Base-by-base conservation (phyloP, 129 eudicot genomes). In the Pseudognaphalium luteoalbum region DNA sequence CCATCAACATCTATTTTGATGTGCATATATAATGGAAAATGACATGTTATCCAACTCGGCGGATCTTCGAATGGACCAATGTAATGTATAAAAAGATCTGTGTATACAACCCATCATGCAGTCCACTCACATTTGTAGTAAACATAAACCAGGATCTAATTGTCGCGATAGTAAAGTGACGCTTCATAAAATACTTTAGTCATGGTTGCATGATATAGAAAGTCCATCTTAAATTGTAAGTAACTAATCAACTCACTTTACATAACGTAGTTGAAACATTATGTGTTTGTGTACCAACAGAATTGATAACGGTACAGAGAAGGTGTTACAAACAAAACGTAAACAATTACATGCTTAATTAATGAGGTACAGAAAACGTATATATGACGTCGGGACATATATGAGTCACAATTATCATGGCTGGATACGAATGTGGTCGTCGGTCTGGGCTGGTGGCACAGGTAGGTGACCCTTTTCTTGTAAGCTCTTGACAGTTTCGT, bases 381-480 rank as follows among this genome's bases (percentile, higher is more conserved):
- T 3, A 54, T 29, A 72, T 37, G 16, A 30, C 7, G 51, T 8
- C 2, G 15, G 64, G 33, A 71, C 65, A 9, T 5, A 32, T 37
- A 44, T 37, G 16, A 33, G 32, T 25, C 28, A 6, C 60, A 37
- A 15, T 69, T 47, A 81, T 72, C 75, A 86, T 32, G 90, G 83
- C 68, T 85, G 86, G 58, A 89, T 90, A 54, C 74, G 89, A 65
- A 93, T 66, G 4, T 89, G 63, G 28, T 85, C 88, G 41, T 85
- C 90, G 44, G 82, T 56, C 65, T 86, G 84, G 11, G 84, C 81
- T n/a, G 75, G 50, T 9, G 88, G 92, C 39, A 91, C 19, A 25
- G 96, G 97, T 54, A 95, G 88, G 69, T 89, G 93, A 62, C 97
- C 97, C 72, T 95, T 95, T 54, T 95, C 99, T 78, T 95, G 97